Conservation (phyloP, 164 flowering plant species). For the Aristolochia californica region DNA sequence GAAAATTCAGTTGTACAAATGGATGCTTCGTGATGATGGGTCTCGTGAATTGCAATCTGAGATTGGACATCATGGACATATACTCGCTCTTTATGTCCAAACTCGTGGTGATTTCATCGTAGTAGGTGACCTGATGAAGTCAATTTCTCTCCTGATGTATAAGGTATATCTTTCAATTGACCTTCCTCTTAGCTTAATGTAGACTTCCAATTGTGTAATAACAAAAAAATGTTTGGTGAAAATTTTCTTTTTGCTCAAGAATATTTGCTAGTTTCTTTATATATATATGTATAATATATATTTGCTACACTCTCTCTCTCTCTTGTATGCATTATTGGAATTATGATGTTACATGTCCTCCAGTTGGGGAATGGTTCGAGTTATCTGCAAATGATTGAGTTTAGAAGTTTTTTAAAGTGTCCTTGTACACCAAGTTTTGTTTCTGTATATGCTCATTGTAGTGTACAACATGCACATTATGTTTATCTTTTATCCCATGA, state of each 20-base stretch:
- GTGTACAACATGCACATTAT: too few species aligned
- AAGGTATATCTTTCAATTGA: constrained; percentile 37
- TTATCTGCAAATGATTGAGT: too few species aligned
- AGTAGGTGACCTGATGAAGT: constrained; percentile 97
- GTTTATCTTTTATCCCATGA: too few species aligned
- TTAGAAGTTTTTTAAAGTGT: too few species aligned
- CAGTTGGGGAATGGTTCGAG: too few species aligned
- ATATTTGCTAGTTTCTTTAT: neutral
- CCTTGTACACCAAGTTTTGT: too few species aligned
- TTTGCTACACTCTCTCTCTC: neutral
- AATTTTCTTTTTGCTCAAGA: neutral
- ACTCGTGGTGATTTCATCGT: constrained; percentile 97
- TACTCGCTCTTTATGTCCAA: constrained; percentile 89
- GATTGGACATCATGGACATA: constrained; percentile 97
- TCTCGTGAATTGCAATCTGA: constrained; percentile 84
- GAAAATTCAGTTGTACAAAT: constrained; percentile 91
- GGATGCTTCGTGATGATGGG: constrained; percentile 97
- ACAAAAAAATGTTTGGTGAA: too few species aligned
- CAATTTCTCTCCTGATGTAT: constrained; percentile 78
- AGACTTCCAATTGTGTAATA: too few species aligned
- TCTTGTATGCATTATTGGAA: too few species aligned
- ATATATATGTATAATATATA: too few species aligned
- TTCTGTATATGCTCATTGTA: too few species aligned
- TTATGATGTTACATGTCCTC: too few species aligned
- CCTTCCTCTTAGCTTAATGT: neutral